Percentiles rank a stretch among this genome's conserved stretches.
Conservation (phyloP, 345 rosid species). For the Populus pruinosa region DNA sequence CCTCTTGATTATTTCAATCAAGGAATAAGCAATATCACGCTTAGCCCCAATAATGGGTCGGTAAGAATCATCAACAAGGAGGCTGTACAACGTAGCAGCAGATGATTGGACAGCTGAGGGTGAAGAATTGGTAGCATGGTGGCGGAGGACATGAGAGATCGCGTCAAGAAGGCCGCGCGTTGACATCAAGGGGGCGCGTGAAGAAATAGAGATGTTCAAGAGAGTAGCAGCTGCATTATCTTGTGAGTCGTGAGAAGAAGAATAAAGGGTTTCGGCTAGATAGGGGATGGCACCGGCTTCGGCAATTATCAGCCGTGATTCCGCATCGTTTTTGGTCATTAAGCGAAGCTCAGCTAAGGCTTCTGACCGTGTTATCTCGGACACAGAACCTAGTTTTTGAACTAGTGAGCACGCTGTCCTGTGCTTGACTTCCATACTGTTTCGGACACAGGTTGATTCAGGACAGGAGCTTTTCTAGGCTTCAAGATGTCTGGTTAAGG, state of each 20-base stretch:
- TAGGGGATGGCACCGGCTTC: slow-evolving; percentile 85
- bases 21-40: slow-evolving; percentile 76
- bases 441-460: neutral
- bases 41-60: slow-evolving; percentile 83
- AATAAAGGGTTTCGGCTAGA: slow-evolving; percentile 75
- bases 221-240: slow-evolving; percentile 92
- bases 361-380: slow-evolving; percentile 64
- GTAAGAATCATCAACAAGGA: slow-evolving; percentile 64
- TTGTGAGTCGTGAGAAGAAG: slow-evolving; percentile 51
- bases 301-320: slow-evolving; percentile 56
- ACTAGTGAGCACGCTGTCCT: slow-evolving; percentile 60
- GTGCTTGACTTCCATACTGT: slow-evolving; percentile 64
- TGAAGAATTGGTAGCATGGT: slow-evolving; percentile 53
- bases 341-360: slow-evolving; percentile 76
- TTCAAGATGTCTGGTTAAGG: neutral
- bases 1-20: slow-evolving; percentile 49
- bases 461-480: neutral
- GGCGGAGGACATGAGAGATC: slow-evolving; percentile 69
- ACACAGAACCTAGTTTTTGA: slow-evolving; percentile 71
- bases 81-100: slow-evolving; percentile 82
- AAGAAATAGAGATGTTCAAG: slow-evolving; percentile 70
- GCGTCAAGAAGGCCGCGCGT: slow-evolving; percentile 87
- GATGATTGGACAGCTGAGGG: slow-evolving; percentile 68
- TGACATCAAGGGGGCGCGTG: slow-evolving; percentile 68
- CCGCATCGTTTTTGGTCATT: slow-evolving; percentile 71